Conservation (phyloP, 2,329 filamentous ascomycete genomes). For the Dactylellina leptospora region DNA sequence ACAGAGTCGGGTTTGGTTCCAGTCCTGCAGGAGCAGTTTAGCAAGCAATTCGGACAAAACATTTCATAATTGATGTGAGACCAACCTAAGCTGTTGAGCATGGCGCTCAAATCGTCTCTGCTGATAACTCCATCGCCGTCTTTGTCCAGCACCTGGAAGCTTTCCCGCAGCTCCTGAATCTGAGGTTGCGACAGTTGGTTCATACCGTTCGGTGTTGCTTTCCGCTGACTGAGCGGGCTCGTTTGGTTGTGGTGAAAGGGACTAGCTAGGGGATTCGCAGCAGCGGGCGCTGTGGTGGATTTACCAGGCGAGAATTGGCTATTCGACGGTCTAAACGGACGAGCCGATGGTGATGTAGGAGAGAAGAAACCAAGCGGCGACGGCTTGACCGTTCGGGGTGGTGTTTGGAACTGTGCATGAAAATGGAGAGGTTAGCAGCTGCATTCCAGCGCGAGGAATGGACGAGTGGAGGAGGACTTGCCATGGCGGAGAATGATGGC, state of each 20-base stretch:
- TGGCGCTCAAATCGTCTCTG: conserved; percentile 83
- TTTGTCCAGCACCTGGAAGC: conserved; percentile 90
- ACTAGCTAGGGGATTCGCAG: conserved; percentile 33
- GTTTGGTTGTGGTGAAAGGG: conserved; percentile 37
- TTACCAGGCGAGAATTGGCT: conserved; percentile 48
- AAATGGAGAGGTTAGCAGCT: not conserved
- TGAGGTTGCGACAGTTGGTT: conserved; percentile 78
- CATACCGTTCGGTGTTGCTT: conserved; percentile 65
- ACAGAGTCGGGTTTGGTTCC: conserved; percentile 71
- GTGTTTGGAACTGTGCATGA: conserved; percentile 44
- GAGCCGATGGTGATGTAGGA: conserved; percentile 32
- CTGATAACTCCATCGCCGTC: conserved; percentile 85
- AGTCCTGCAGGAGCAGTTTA: too few relatives aligned
- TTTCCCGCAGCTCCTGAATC: conserved; percentile 86
- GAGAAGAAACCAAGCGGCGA: conserved; percentile 56
- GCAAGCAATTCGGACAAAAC: too few relatives aligned
- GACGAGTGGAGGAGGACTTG: not conserved
- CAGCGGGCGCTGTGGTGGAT: conserved; percentile 5
- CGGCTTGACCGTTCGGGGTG: conserved; percentile 56
- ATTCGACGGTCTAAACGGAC: conserved; percentile 35
- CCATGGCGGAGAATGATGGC: conserved; percentile 15
- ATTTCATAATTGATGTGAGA: not conserved
- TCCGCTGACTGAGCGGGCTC: conserved; percentile 52
- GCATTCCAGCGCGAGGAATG: conserved; percentile 12
- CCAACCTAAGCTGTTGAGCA: conserved; percentile 81